Evolutionary conservation across 495 filamentous ascomycete genomes (phyloP), one percentile per base, ranked within the genome.

Genomic region (Chaetomium cochliodes): DNA sequence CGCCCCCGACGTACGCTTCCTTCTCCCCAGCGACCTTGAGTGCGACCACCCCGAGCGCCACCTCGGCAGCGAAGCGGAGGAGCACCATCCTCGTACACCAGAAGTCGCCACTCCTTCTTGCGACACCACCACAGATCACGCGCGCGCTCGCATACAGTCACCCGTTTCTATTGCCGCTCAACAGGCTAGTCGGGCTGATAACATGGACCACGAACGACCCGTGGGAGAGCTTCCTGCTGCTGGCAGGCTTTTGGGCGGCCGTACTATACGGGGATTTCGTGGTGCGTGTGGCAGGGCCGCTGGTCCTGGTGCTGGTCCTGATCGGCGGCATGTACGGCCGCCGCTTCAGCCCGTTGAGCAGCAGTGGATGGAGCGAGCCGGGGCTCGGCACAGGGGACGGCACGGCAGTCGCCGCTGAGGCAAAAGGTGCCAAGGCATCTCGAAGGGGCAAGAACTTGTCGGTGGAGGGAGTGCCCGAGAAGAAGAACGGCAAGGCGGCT

Each of bases 41-140:
- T 82, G 87, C 72, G 55, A 69, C 74, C 33, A 41, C 73, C 51
- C 65, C 72, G 52, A 74, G 70, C 58, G 84, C 84, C 16, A 85
- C 89, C 26, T 80, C 89, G 57, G 86, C 87, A 25, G 87, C 88
- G 44, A 88, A 89, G 69, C 86, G 92, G 62, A 87, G 92, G 54
- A 93, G 91, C 46, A 94, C 91, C 63, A 90, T 98, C 68, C 86
- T 98, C 60, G 93, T 99, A 2, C 92, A 98, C 75, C 92, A 94
- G 73, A 99, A 98, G 77, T 96, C 91, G 5, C 94, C 96, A 22
- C 79, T 99, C 26, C 82, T 99, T 39, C 88, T 96, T 56, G 91
- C 93, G 15, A 99, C 94, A 39, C 94, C 94, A 33, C 96, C 94
- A 3, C 88, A 93, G 72, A 86, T 99, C 72, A 98, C 94, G 7